Percentiles rank a stretch among this genome's conserved stretches.
These are phyloP conservation scores for Grammothele lineata DNA, from an alignment of 768 basidiomycete genomes.

Conservation along the genomic window DNA sequence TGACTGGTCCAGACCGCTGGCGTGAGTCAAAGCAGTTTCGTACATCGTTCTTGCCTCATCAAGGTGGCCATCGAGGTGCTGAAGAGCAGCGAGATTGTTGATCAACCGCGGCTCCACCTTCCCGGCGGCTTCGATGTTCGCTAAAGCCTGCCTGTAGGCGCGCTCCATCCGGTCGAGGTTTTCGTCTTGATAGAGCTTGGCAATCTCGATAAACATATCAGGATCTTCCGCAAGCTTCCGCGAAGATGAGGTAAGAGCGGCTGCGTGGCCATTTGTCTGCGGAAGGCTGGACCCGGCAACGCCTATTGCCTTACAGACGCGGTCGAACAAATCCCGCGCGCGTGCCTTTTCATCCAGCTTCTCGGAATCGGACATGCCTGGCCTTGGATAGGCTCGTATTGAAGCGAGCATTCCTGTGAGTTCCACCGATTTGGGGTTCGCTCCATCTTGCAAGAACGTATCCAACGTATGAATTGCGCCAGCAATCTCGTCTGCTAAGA, in stretches of 20 bases:
- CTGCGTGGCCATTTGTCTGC: slow-evolving; percentile 19
- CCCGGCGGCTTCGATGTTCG: slow-evolving; percentile 47
- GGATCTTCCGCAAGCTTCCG: slow-evolving; percentile 68
- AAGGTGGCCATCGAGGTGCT: slow-evolving; percentile 63
- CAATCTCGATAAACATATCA: slow-evolving; percentile 89
- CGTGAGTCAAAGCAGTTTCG: slow-evolving; percentile 66
- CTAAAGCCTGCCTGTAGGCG: slow-evolving; percentile 70
- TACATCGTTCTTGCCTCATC: slow-evolving; percentile 60
- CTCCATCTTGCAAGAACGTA: slow-evolving; percentile 64
- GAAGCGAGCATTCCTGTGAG: slow-evolving; percentile 88
- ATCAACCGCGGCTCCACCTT: slow-evolving; percentile 62
- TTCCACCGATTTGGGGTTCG: slow-evolving; percentile 63
- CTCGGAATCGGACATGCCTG: slow-evolving; percentile 74
- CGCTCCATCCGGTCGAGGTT: slow-evolving; percentile 67
- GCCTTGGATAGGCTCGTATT: slow-evolving; percentile 77
- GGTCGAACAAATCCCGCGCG: slow-evolving; percentile 82
- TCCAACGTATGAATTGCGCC: slow-evolving; percentile 86
- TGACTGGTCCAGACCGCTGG: slow-evolving; percentile 41
- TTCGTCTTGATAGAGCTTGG: slow-evolving; percentile 83
- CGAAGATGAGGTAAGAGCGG: slow-evolving; percentile 29
- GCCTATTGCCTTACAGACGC: slow-evolving; percentile 62
- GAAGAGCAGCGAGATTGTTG: slow-evolving; percentile 77
- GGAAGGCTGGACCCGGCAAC: slow-evolving; percentile 48
- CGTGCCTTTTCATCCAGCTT: slow-evolving; percentile 62
- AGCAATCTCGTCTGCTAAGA: slow-evolving; percentile 65